These are phyloP conservation scores for Neoascochyta sp. DNA, from an alignment of 2,329 filamentous ascomycete species.

Conservation along the genomic window DNA sequence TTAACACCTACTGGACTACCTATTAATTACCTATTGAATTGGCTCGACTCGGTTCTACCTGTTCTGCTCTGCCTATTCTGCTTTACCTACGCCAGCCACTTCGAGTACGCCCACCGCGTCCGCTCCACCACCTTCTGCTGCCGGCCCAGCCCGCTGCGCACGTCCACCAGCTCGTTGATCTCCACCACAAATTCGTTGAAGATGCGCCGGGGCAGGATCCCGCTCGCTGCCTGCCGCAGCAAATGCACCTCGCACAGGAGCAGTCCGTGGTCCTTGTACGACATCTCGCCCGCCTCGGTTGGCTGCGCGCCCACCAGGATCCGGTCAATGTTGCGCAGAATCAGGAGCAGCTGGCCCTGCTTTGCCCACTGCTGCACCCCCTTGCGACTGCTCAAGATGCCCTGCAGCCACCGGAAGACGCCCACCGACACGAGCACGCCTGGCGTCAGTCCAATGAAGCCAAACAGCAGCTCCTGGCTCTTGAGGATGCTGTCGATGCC, in stretches of 20 bases:
- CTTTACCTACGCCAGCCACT: too few relatives aligned
- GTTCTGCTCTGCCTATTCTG: too few relatives aligned
- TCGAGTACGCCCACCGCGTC: conserved; percentile 85
- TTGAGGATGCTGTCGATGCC: conserved; percentile 93
- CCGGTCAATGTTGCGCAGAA: conserved; percentile 85
- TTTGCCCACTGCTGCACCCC: conserved; percentile 63
- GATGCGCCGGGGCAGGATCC: conserved; percentile 68
- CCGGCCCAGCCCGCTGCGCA: conserved; percentile 68
- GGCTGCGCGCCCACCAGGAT: conserved; percentile 51
- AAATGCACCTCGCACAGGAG: conserved; percentile 87
- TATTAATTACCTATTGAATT: too few relatives aligned
- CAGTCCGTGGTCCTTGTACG: conserved; percentile 89
- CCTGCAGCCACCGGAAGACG: conserved; percentile 67
- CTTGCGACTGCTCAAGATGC: conserved; percentile 65
- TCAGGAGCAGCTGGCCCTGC: conserved; percentile 68
- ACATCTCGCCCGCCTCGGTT: conserved; percentile 69
- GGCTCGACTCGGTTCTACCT: too few relatives aligned
- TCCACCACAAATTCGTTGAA: conserved; percentile 86
- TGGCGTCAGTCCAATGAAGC: conserved; percentile 89
- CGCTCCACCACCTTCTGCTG: conserved; percentile 77
- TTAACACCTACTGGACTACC: too few relatives aligned
- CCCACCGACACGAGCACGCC: conserved; percentile 83
- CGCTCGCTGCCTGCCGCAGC: conserved; percentile 64
- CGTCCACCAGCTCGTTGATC: conserved; percentile 77
- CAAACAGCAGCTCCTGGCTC: conserved; percentile 95